These are phyloP conservation scores for Pezicula neosporulosa DNA, from an alignment of 2,329 filamentous ascomycete species.

Conservation along the genomic window DNA sequence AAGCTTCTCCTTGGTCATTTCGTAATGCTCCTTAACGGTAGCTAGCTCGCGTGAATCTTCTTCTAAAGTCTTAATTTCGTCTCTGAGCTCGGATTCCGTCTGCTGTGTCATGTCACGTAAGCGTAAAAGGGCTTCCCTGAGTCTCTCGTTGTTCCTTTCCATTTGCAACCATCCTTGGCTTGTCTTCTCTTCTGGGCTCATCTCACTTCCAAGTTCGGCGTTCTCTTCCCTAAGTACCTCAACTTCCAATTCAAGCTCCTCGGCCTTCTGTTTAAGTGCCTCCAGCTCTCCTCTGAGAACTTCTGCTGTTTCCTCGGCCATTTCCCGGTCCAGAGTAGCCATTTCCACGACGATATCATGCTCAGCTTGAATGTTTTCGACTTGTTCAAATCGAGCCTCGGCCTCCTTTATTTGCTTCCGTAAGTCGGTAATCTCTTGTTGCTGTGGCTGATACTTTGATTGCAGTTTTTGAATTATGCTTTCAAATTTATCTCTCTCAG, in stretches of 20 bases:
- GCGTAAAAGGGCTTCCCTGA: slow-evolving; percentile 79
- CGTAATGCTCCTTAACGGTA: slow-evolving; percentile 65
- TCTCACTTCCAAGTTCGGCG: slow-evolving; percentile 75
- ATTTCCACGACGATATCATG: slow-evolving; percentile 83
- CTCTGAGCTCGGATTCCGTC: slow-evolving; percentile 74
- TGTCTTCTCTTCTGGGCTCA: slow-evolving; percentile 82
- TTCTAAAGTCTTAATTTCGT: slow-evolving; percentile 71
- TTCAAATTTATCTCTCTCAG: slow-evolving; percentile 76
- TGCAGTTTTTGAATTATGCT: slow-evolving; percentile 87
- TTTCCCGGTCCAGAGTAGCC: slow-evolving; percentile 85
- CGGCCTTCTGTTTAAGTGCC: slow-evolving; percentile 67
- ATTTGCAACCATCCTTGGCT: slow-evolving; percentile 88
- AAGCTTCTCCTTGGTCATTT: slow-evolving; percentile 69
- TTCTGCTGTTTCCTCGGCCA: slow-evolving; percentile 92
- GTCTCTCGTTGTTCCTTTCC: slow-evolving; percentile 83
- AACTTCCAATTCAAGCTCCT: slow-evolving; percentile 84
- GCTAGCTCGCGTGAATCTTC: slow-evolving; percentile 68
- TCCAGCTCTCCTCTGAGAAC: slow-evolving; percentile 78
- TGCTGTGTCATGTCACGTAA: slow-evolving; percentile 86
- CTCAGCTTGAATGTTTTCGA: slow-evolving; percentile 75
- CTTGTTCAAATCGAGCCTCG: slow-evolving; percentile 62
- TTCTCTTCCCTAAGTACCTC: slow-evolving; percentile 89
- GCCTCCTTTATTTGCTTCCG: slow-evolving; percentile 76
- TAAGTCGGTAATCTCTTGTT: slow-evolving; percentile 74
- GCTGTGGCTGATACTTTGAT: slow-evolving; percentile 80